These are phyloP conservation scores for Microdochium nivale DNA, from an alignment of 2,329 filamentous ascomycete genomes.

Conservation along the genomic window DNA sequence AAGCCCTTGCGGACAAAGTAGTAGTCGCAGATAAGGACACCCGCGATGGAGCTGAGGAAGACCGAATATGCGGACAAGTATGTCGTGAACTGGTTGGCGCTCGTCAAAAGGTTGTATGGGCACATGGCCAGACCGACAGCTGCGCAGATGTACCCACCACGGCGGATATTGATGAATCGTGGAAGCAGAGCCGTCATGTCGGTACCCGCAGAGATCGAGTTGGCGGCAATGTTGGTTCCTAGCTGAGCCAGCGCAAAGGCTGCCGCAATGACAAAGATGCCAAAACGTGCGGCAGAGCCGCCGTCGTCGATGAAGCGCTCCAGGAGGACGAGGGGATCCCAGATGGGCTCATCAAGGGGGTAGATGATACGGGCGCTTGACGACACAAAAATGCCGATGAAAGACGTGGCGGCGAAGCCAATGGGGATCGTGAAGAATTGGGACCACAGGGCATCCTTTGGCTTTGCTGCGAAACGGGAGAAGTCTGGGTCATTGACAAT, in stretches of 20 bases:
- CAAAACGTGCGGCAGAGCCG: constrained; percentile 59
- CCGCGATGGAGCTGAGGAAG: constrained; percentile 87
- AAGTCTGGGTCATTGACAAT: constrained; percentile 82
- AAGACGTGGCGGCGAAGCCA: constrained; percentile 70
- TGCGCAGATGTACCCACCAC: constrained; percentile 81
- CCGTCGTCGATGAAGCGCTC: constrained; percentile 61
- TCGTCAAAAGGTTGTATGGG: constrained; percentile 70
- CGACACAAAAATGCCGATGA: constrained; percentile 74
- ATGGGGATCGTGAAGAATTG: constrained; percentile 68
- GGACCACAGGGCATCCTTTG: constrained; percentile 69
- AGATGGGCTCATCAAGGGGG: constrained; percentile 51
- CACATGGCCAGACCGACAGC: constrained; percentile 75
- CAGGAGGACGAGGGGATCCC: constrained; percentile 64
- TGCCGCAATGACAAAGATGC: constrained; percentile 63
- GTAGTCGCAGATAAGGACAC: constrained; percentile 86
- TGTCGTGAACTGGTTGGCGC: constrained; percentile 77
- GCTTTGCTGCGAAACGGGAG: constrained; percentile 70
- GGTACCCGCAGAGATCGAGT: constrained; percentile 74
- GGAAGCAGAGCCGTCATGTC: constrained; percentile 76
- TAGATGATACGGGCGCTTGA: constrained; percentile 65
- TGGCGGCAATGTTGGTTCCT: constrained; percentile 81
- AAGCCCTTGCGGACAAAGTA: constrained; percentile 79
- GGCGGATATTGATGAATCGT: constrained; percentile 74
- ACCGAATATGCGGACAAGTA: constrained; percentile 90
- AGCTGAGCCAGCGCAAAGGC: constrained; percentile 74